Conservation (phyloP, 345 rosid genomes). For the Jatropha curcas region DNA sequence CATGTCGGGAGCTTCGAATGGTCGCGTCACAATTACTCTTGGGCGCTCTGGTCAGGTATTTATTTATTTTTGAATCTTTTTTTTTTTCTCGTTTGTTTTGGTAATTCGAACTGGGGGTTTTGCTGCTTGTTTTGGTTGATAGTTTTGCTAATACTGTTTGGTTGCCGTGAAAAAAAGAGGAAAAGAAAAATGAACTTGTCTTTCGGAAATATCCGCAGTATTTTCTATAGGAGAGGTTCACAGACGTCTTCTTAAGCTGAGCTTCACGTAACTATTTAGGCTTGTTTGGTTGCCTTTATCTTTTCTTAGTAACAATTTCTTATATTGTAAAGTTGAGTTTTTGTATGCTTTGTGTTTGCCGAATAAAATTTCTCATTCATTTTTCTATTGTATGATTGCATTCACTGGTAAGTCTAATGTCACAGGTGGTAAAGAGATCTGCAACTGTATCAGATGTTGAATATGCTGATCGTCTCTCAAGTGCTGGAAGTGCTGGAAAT, state of each 20-base stretch:
- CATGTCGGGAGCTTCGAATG: conserved; percentile 74
- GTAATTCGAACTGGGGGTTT: conserved; percentile 4
- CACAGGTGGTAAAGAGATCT: conserved; percentile 82
- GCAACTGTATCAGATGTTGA: conserved; percentile 41
- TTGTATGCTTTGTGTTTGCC: neutral
- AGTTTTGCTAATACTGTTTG: conserved; percentile 8
- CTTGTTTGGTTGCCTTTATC: neutral
- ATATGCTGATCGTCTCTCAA: conserved; percentile 35
- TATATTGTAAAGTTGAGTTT: neutral
- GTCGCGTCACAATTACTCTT: conserved; percentile 79
- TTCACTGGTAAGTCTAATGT: conserved; percentile 9
- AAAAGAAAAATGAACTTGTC: neutral
- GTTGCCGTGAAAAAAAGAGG: conserved; percentile 19
- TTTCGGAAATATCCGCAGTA: no score
- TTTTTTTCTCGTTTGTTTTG: neutral
- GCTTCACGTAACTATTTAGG: no score
- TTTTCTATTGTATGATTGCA: neutral
- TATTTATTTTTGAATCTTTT: neutral
- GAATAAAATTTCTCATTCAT: neutral
- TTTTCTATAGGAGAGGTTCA: no score
- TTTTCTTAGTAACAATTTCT: no score
- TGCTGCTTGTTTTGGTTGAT: neutral
- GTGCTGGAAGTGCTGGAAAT: conserved; percentile 52
- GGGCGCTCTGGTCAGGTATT: conserved; percentile 84
- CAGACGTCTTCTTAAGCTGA: neutral